A percentile compares a stretch with the other conserved stretches of the same genome.
phyloP scores from a whole-genome alignment of 2,329 filamentous ascomycete genomes.

The Diaporthe ampelina region DNA sequence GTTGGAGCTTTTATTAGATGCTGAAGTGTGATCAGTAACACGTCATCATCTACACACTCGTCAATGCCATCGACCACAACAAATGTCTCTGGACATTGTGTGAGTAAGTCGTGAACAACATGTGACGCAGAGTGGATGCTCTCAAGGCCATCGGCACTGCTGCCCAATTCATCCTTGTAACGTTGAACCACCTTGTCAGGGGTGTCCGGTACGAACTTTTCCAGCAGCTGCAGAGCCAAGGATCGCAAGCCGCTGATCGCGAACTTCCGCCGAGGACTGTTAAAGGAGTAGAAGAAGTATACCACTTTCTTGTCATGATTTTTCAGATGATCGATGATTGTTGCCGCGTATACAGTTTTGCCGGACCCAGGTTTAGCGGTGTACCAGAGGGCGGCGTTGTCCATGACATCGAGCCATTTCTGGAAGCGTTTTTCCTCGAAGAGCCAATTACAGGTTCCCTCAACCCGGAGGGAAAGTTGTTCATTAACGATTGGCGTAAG shows the following conservation, averaged over 20 bases:
- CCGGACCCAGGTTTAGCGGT: conserved; percentile 3
- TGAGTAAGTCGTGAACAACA: conserved; percentile 8
- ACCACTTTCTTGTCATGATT: not conserved
- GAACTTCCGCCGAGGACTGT: not conserved
- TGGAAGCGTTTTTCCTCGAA: conserved; percentile 8
- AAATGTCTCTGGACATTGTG: not conserved
- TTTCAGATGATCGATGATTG: not conserved
- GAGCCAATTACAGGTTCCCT: conserved; percentile 7
- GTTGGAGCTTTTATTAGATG: not conserved
- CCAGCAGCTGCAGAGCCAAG: not conserved
- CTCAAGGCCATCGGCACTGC: not conserved
- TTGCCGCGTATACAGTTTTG: conserved; percentile 2
- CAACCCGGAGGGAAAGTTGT: not conserved
- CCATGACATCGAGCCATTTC: not conserved
- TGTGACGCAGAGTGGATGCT: not conserved
- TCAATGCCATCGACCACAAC: conserved; percentile 2
- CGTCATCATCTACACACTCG: not conserved
- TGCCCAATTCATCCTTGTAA: not conserved
- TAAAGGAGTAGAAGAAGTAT: conserved; percentile 16
- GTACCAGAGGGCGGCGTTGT: conserved; percentile 1
- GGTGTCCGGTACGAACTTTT: not conserved
- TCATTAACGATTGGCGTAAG: not conserved
- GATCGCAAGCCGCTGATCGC: not conserved
- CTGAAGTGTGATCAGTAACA: not conserved
- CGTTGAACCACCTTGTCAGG: not conserved